phyloP scores from a whole-genome alignment of 78 protist species.

The Speleostelium caveatum region DNA sequence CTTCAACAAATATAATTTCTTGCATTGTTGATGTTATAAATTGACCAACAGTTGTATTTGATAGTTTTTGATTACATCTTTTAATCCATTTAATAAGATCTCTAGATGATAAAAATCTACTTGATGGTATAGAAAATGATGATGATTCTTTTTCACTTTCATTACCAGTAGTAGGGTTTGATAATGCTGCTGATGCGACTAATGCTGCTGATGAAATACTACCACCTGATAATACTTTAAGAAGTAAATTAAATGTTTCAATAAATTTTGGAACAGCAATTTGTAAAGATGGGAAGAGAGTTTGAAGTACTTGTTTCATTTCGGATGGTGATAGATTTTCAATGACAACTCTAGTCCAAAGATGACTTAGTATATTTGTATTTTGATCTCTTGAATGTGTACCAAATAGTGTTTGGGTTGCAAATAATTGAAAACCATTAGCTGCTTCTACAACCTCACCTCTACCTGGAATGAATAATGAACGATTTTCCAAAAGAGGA shows the following conservation, averaged over 20 bases:
- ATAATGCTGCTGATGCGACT: background rate
- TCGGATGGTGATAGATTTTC: conserved; percentile 33
- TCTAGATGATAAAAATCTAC: conserved; percentile 74
- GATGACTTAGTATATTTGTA: conserved; percentile 55
- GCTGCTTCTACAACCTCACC: conserved; percentile 88
- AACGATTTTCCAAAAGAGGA: conserved; percentile 89
- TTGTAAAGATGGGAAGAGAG: conserved; percentile 77
- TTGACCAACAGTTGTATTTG: conserved; percentile 3
- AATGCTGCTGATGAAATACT: background rate
- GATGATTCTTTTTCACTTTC: too few species aligned
- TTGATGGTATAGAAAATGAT: conserved; percentile 31
- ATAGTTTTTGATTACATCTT: conserved; percentile 28
- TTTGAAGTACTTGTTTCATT: conserved; percentile 48
- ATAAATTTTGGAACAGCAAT: conserved; percentile 60
- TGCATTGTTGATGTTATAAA: conserved; percentile 43
- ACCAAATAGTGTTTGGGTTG: conserved; percentile 87
- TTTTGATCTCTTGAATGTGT: conserved; percentile 62
- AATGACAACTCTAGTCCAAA: conserved; percentile 78
- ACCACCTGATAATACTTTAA: conserved; percentile 10
- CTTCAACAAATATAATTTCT: conserved; percentile 83
- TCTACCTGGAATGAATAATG: conserved; percentile 88
- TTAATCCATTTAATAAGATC: conserved; percentile 91
- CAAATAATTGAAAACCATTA: conserved; percentile 93
- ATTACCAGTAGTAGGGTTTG: background rate
- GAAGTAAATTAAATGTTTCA: conserved; percentile 51